phyloP scores from a whole-genome alignment of 2,329 filamentous ascomycete species.

The Xylariaceae sp. region DNA sequence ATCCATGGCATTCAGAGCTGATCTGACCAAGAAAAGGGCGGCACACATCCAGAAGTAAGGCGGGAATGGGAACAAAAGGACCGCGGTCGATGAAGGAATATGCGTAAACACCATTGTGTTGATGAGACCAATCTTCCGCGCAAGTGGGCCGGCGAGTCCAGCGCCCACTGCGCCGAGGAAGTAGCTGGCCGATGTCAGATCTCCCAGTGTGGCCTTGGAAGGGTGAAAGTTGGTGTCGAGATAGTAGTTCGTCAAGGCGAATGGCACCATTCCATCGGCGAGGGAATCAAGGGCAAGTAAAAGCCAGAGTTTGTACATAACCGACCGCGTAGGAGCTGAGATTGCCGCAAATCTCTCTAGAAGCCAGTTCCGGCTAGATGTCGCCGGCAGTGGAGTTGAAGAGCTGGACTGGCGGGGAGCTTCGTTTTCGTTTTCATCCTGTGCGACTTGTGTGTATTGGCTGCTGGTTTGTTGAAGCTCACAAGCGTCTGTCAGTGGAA shows the following conservation, averaged over 20 bases:
- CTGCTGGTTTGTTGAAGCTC: conserved; percentile 37
- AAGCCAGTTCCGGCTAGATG: conserved; percentile 23
- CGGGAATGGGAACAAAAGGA: conserved; percentile 57
- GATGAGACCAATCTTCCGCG: conserved; percentile 55
- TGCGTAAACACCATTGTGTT: conserved; percentile 64
- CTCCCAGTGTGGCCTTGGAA: conserved; percentile 54
- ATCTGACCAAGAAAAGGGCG: conserved; percentile 53
- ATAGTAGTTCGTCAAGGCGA: conserved; percentile 56
- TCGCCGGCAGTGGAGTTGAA: conserved; percentile 1
- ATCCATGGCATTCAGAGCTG: conserved; percentile 65
- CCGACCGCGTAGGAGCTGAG: conserved; percentile 50
- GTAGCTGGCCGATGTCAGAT: conserved; percentile 52
- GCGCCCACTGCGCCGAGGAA: conserved; percentile 51
- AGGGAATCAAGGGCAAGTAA: conserved; percentile 61
- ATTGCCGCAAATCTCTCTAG: conserved; percentile 48
- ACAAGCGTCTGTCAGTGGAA: conserved; percentile 46
- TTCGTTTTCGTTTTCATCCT: conserved; percentile 11
- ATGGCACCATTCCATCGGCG: conserved; percentile 62
- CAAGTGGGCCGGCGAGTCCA: conserved; percentile 54
- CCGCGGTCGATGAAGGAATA: conserved; percentile 58
- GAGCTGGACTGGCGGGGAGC: neutral
- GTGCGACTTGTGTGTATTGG: conserved; percentile 23
- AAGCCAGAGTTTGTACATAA: conserved; percentile 64
- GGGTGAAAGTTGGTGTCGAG: conserved; percentile 53
- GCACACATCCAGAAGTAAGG: conserved; percentile 48